These are phyloP conservation scores for Pseudocercospora fijiensis DNA, from an alignment of 2,329 filamentous ascomycete genomes.

Conservation along the genomic window DNA sequence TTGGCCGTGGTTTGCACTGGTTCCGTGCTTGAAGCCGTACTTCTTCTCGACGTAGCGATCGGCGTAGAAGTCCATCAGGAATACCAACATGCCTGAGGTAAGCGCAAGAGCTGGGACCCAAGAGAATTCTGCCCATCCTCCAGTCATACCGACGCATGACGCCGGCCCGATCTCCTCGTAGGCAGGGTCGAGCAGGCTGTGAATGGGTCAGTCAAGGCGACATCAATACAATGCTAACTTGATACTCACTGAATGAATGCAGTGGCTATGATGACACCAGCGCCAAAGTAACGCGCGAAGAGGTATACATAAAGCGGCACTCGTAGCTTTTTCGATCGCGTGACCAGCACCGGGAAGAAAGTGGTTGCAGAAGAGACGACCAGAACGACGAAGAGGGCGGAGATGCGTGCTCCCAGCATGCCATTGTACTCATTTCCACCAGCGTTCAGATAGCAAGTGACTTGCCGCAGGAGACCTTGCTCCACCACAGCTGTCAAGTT, in stretches of 20 bases:
- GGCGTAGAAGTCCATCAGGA: conserved; percentile 52
- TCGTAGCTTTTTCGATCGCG: conserved; percentile 39
- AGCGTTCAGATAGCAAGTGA: conserved; percentile 26
- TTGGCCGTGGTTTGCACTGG: conserved; percentile 20
- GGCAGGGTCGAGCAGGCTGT: conserved; percentile 41
- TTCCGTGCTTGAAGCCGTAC: conserved; percentile 42
- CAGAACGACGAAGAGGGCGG: conserved; percentile 48
- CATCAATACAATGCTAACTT: neutral
- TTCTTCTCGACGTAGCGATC: conserved; percentile 54
- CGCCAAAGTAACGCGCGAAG: conserved; percentile 50
- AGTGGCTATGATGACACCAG: conserved; percentile 50
- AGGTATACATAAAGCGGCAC: conserved; percentile 48
- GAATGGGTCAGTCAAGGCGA: neutral
- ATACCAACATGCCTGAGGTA: conserved; percentile 50
- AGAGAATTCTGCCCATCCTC: conserved; percentile 52
- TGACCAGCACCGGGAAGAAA: conserved; percentile 51
- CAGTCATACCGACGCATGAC: conserved; percentile 56
- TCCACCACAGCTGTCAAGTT: conserved; percentile 22
- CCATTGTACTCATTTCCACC: conserved; percentile 56
- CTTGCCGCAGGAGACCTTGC: conserved; percentile 12
- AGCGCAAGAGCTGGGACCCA: conserved; percentile 57
- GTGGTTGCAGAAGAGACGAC: conserved; percentile 44
- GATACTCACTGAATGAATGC: conserved; percentile 47
- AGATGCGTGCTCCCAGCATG: conserved; percentile 46
- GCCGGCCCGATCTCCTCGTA: conserved; percentile 37